phyloP scores from a whole-genome alignment of 2,329 filamentous ascomycete genomes.

The Cercospora sojina region DNA sequence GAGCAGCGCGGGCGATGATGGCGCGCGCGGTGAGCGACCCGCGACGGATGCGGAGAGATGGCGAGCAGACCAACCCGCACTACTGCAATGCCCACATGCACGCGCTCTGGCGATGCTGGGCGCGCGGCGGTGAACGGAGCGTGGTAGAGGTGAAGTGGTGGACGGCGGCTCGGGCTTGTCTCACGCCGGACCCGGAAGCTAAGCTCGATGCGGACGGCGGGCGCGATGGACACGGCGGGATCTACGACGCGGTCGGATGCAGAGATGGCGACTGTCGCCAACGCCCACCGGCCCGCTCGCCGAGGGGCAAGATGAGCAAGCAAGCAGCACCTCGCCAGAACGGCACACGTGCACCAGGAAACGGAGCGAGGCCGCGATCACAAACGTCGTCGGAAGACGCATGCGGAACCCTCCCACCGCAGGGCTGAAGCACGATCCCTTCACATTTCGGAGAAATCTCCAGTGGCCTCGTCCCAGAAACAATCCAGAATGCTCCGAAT shows the following conservation, averaged over 20 bases:
- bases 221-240: background rate
- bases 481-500: background rate
- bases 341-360: background rate
- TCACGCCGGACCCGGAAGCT: background rate
- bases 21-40: background rate
- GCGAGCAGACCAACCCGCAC: background rate
- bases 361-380: background rate
- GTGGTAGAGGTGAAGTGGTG: background rate
- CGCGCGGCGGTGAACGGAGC: background rate
- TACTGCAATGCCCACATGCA: background rate
- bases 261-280: background rate
- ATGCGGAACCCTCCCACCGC: background rate
- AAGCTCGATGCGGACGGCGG: background rate
- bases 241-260: background rate
- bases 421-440: background rate
- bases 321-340: background rate
- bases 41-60: background rate
- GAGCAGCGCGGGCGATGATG: background rate
- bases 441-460: background rate
- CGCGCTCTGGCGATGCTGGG: background rate
- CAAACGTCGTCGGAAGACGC: constrained; percentile 1
- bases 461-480: background rate
- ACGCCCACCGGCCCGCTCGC: background rate
- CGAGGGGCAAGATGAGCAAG: background rate
- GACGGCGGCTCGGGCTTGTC: background rate